These are phyloP conservation scores for Aciculosporium take DNA, from an alignment of 2,329 filamentous ascomycete species.

Conservation along the genomic window DNA sequence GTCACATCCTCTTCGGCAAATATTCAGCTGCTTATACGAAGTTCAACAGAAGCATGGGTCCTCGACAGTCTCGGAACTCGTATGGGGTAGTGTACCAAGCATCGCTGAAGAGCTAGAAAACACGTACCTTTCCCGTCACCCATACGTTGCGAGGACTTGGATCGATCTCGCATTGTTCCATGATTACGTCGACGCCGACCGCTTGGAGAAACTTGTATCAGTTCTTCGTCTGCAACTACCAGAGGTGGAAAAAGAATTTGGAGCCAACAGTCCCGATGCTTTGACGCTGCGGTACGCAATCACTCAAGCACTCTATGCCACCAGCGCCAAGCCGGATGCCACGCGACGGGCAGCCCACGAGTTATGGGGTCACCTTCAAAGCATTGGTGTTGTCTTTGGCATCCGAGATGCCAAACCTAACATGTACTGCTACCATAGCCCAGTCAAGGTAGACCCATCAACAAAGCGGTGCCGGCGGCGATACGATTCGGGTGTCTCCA, in stretches of 20 bases:
- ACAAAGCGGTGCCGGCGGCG: constrained; percentile 27
- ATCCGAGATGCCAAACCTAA: constrained; percentile 24
- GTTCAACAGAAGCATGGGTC: constrained; percentile 31
- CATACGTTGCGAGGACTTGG: constrained; percentile 29
- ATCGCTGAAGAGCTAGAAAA: constrained; percentile 30
- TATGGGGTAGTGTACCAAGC: constrained; percentile 26
- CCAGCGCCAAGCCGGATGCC: constrained; percentile 19
- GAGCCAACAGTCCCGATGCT: constrained; percentile 20
- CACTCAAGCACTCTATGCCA: constrained; percentile 24
- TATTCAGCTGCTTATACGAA: constrained; percentile 29
- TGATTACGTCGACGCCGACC: constrained; percentile 21
- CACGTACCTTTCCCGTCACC: constrained; percentile 28
- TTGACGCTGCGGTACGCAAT: constrained; percentile 26
- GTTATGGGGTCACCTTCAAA: constrained; percentile 23
- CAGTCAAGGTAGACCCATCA: constrained; percentile 29
- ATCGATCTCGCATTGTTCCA: constrained; percentile 27
- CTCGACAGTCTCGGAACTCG: constrained; percentile 26
- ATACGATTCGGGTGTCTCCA: constrained; percentile 23
- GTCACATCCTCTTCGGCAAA: constrained; percentile 27
- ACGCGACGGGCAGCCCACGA: constrained; percentile 23
- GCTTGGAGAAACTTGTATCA: constrained; percentile 21
- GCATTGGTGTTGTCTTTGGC: constrained; percentile 20
- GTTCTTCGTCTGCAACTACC: constrained; percentile 23
- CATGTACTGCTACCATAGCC: constrained; percentile 28
- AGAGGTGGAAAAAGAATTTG: constrained; percentile 22